Conservation (phyloP, 257 asterid species). For the Ballota nigra region DNA sequence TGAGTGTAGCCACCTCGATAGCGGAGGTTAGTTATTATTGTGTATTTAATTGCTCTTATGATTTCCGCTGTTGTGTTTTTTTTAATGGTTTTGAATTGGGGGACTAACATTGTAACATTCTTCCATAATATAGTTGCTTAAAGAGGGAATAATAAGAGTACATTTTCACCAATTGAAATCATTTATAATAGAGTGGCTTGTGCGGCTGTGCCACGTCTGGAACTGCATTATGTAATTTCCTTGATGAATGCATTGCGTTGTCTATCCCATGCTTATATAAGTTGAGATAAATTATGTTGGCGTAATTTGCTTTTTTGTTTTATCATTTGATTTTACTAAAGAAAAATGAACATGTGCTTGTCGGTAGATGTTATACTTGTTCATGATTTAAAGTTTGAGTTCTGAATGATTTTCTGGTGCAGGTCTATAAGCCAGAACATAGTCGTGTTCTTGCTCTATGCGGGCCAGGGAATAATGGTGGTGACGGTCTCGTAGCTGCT, state of each 20-base stretch:
- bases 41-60: neutral
- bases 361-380: neutral
- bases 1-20: constrained; percentile 91
- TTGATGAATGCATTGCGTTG: neutral
- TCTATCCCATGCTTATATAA: neutral
- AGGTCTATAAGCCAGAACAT: constrained; percentile 73
- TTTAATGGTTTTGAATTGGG: constrained; percentile 12
- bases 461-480: constrained; percentile 98
- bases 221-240: neutral
- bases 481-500: constrained; percentile 97
- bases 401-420: constrained; percentile 16
- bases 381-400: neutral
- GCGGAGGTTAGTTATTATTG: constrained; percentile 56
- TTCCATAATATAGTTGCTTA: neutral
- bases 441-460: constrained; percentile 78
- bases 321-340: neutral
- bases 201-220: no score
- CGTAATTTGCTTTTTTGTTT: neutral
- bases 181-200: neutral
- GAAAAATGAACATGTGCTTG: neutral
- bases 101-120: neutral
- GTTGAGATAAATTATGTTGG: neutral
- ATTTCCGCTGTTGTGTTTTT: neutral
- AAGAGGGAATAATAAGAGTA: neutral
- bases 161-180: neutral